Base-by-base conservation (phyloP, 2,329 filamentous ascomycete genomes). In the Remersonia thermophila region DNA sequence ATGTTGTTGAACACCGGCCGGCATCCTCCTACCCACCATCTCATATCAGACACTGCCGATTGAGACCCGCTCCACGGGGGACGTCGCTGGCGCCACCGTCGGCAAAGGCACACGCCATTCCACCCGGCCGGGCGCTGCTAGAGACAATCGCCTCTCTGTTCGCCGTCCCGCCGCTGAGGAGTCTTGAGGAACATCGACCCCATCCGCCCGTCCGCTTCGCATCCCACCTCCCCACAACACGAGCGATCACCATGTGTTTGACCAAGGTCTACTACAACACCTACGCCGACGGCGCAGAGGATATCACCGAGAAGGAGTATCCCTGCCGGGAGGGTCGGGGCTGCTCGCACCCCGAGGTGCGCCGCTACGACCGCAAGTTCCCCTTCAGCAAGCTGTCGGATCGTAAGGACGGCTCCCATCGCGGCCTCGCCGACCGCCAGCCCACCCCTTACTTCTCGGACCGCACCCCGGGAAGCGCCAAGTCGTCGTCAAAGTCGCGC, bases 1-100 rank as follows among this genome's bases (percentile, higher is more conserved):
- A 59, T 58, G 55, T 57, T 54, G 51, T 50, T 52, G 48, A 54
- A 28, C n/a, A n/a, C n/a, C n/a, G n/a, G n/a, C 35, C 39, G 42
- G 32, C 43, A 32, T 38, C 44, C 40, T 39, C 45, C 43, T 42
- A 48, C 46, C 40, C 43, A 50, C 40, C 44, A 40, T 44, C 48
- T 51, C 40, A 48, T 54, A 45, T 51, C 51, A 45, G 54, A 58
- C 48, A 53, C 55, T 42, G 55, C 56, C 40, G 56, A 55, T 45
- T 57, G 53, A 59, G 44, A 47, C 17, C 40, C 36, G 35, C n/a
- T 26, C 40, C 27, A 27, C 20, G 20, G n/a, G n/a, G n/a, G n/a
- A n/a, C n/a, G 5, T 23, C 20, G 5, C 20, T 23, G 20, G 9
- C 20, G 9, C 20, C 20, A 23, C 20, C 20, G 5, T 23, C 9